Evolutionary conservation across 2,329 filamentous ascomycete species (phyloP), one percentile per base, ranked within the genome.

Genomic region (Exophiala sp.): DNA sequence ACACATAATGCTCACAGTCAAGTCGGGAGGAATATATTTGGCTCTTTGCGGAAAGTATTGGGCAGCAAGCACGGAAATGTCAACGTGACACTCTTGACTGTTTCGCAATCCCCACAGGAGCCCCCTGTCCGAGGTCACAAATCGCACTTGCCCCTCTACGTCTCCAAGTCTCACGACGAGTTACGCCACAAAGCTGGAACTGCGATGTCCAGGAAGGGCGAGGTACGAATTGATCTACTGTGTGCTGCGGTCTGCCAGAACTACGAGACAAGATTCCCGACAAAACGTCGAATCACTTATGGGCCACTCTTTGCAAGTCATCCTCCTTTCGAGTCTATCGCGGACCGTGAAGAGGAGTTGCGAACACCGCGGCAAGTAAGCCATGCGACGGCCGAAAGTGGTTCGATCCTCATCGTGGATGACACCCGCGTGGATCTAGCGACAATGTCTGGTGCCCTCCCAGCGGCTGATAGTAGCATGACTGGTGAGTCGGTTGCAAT

Each of bases 351-450:
- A 34, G 38, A 42, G 14, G 18, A 40, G 27, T 24, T 39, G 21
- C 45, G 29, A 30, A 52, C 52, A 51, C 63, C 57, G 46, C 68
- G 76, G 38, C 52, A 61, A 24, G 58, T 64, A 45, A 81, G 77
- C 56, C 73, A 73, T 48, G 79, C 91, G 38, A 93, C 88, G 0
- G 75, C 76, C 9, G 86, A 88, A n/a, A 95, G 88, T 72, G 85
- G 90, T 63, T 95, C 88, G 0, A 94, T 95, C 58, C 77, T 95
- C 48, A 94, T 95, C 62, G 81, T 95, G 29, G 87, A 94, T 59
- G 69, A 70, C 6, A 59, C 67, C 7, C 61, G 66, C 30, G 56
- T 65, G 24, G 53, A 52, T 38, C 41, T 58, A 22, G 65, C 68
- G n/a, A 46, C 64, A 3, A 71, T 69, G 64, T 65, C 70, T 9